These are phyloP conservation scores for Austroboletus eburneus DNA, from an alignment of 768 basidiomycete genomes.

Conservation along the genomic window DNA sequence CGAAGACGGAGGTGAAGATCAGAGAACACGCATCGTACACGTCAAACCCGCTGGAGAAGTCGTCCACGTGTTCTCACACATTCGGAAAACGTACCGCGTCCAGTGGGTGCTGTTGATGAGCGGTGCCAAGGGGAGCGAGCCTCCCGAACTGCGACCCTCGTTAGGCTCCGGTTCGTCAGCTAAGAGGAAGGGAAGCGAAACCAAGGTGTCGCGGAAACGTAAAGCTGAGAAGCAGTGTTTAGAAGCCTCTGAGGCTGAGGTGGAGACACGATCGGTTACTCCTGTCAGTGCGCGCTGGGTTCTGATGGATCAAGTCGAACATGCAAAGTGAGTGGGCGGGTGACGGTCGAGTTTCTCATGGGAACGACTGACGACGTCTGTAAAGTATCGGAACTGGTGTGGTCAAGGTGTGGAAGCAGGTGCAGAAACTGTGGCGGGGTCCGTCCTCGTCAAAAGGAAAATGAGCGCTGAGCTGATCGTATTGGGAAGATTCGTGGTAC, in stretches of 20 bases:
- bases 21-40: constrained; percentile 32
- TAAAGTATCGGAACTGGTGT: constrained; percentile 71
- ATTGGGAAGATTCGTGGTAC: too few relatives aligned
- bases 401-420: constrained; percentile 67
- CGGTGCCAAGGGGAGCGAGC: constrained; percentile 37
- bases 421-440: constrained; percentile 29
- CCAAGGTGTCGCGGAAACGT: constrained; percentile 7
- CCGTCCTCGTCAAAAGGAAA: too few relatives aligned
- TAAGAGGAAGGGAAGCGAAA: neutral
- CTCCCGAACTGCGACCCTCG: constrained; percentile 31
- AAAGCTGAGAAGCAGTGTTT: constrained; percentile 9
- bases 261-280: constrained; percentile 1
- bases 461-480: too few relatives aligned
- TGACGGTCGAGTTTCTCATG: neutral
- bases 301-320: constrained; percentile 47
- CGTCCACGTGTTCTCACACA: constrained; percentile 85
- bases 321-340: constrained; percentile 53
- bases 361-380: neutral
- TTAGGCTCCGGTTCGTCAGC: too few relatives aligned
- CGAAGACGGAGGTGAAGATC: neutral
- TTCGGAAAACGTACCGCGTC: constrained; percentile 77
- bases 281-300: constrained; percentile 43
- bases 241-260: constrained; percentile 11
- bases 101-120: constrained; percentile 70
- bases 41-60: constrained; percentile 60